Base-by-base conservation (phyloP, 169 alveolate genomes). In the Cryptosporidium muris region DNA sequence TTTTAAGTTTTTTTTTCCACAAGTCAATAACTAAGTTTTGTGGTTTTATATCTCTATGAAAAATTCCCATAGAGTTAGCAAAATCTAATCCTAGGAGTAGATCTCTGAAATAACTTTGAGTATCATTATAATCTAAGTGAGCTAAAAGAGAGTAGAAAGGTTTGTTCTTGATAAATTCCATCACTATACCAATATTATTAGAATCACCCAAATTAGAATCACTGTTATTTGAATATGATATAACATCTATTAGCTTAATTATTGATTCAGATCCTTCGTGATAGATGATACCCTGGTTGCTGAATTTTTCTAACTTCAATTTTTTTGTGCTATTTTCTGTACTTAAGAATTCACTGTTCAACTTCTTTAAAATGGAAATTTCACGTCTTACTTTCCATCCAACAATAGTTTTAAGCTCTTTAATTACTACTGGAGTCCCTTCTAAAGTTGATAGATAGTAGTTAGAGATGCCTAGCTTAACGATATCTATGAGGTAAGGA, bases 31-130 rank as follows among this genome's bases (percentile, higher is more conserved):
- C 88, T 0, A 89, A 66, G 62, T 89, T 89, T 25, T 81, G 89
- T 9, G 90, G 88, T 81, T 89, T 89, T 9, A 89, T 89, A 58
- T 89, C 92, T 80, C 92, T 89, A 53, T 89, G 92, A 36, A 89
- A 85, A 37, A 89, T 51, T 49, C 90, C 90, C 56, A 67, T n/a
- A 5, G 74, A 58, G 34, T 74, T 54, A 6, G 85, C 67, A 62
- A 58, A 74, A 2, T 9, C 4, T 1, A 74, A 51, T 8, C 85
- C 85, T n/a, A 47, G 54, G 12, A 74, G 2, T 3, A 74, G 60
- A n/a, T 74, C 74, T 60, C 85, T 74, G 74, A 74, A 58, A 51
- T 74, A 74, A 6, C 45, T 74, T 37, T 60, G 68, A 4, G 60
- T 49, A 42, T 74, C 74, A 11, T 0, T 16, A 37, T 74, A 74